Percentiles rank a stretch among this genome's conserved stretches.
Conservation (phyloP, 139 green algal genomes). For the Dunaliella primolecta region DNA sequence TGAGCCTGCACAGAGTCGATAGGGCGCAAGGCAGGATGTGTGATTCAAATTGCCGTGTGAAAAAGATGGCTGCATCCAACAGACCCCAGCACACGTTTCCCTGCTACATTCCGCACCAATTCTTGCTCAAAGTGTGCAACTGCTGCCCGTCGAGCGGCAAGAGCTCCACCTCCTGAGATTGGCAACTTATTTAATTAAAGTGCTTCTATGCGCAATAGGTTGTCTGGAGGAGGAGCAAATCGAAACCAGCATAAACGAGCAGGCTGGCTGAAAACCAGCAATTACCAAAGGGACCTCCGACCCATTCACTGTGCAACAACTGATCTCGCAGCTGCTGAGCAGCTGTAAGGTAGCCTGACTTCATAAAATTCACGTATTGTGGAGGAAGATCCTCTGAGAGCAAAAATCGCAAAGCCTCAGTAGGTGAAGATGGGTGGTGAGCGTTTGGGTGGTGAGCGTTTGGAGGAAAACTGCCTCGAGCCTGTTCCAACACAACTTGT, state of each 20-base stretch:
- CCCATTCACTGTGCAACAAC: not conserved
- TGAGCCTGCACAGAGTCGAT: too few relatives aligned
- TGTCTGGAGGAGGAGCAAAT: not conserved
- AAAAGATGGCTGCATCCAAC: not conserved
- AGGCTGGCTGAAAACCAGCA: not conserved
- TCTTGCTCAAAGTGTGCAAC: not conserved
- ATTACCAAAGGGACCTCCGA: not conserved
- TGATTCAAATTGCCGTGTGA: too few relatives aligned
- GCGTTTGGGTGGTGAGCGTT: too few relatives aligned
- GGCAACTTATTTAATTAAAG: not conserved
- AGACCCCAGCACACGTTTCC: not conserved
- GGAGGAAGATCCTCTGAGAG: not conserved
- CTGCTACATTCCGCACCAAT: not conserved
- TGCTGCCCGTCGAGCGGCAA: not conserved
- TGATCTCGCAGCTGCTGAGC: not conserved
- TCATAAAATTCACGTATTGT: not conserved
- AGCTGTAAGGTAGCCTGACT: not conserved
- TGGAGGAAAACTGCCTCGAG: too few relatives aligned
- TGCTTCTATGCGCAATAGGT: not conserved
- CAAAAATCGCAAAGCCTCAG: too few relatives aligned
- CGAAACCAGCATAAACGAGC: not conserved
- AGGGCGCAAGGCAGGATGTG: too few relatives aligned
- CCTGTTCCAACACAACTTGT: not conserved
- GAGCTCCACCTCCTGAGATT: not conserved
- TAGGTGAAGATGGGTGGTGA: not conserved